Conservation (phyloP, 331 rosid genomes). For the Telfairia occidentalis region DNA sequence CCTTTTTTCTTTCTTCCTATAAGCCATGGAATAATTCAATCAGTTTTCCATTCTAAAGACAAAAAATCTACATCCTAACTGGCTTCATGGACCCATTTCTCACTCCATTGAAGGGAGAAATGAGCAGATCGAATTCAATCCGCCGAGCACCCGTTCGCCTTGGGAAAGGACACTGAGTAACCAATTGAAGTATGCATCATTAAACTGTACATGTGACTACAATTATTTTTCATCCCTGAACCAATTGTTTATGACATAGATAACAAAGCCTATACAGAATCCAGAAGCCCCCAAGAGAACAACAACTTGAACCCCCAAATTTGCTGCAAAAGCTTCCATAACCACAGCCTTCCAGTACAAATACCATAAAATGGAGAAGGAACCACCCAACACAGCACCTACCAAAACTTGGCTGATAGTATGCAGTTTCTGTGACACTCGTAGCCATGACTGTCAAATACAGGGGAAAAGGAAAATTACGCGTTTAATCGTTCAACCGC, state of each 20-base stretch:
- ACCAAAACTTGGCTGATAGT: slow-evolving; percentile 63
- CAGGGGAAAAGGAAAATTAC: slow-evolving; percentile 10
- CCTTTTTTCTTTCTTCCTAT: background rate
- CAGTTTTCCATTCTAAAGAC: background rate
- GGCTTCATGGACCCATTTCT: background rate
- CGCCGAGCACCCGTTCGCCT: background rate
- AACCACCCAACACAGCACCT: slow-evolving; percentile 57
- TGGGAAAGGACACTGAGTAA: background rate
- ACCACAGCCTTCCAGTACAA: slow-evolving; percentile 54
- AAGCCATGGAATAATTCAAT: background rate
- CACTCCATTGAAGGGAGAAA: background rate
- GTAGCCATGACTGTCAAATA: slow-evolving; percentile 64
- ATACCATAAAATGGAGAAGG: slow-evolving; percentile 43
- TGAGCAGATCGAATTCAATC: background rate
- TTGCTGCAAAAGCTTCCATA: slow-evolving; percentile 37
- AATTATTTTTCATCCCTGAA: slow-evolving; percentile 27
- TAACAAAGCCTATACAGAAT: slow-evolving; percentile 38
- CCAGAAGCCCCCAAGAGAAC: slow-evolving; percentile 43
- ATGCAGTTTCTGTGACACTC: slow-evolving; percentile 68
- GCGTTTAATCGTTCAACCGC: background rate
- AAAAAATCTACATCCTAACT: background rate
- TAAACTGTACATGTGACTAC: background rate
- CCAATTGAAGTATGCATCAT: background rate
- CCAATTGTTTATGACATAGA: slow-evolving; percentile 43
- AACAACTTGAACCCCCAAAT: slow-evolving; percentile 40